Conservation (phyloP, 2,329 filamentous ascomycete species). For the Claviceps sp. region DNA sequence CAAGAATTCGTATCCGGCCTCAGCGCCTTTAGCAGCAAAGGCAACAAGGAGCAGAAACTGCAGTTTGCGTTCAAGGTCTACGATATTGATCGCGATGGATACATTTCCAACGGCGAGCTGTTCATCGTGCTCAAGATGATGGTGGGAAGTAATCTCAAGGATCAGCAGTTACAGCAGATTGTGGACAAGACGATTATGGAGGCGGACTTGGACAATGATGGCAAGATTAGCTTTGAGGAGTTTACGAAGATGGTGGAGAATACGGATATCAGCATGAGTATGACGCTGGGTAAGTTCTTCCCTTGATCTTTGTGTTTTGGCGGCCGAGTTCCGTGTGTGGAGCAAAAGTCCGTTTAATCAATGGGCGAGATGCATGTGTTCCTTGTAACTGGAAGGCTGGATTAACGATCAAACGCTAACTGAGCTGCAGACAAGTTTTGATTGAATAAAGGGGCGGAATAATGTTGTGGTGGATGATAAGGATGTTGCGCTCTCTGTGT, state of each 20-base stretch:
- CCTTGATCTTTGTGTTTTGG: neutral
- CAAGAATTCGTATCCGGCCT: conserved; percentile 96
- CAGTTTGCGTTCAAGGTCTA: conserved; percentile 98
- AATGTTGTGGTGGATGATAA: too few relatives aligned
- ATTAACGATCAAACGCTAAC: neutral
- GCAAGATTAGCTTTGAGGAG: conserved; percentile 98
- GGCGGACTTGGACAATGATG: conserved; percentile 87
- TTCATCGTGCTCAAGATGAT: conserved; percentile 99
- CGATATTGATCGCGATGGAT: conserved; percentile 97
- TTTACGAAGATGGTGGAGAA: conserved; percentile 98
- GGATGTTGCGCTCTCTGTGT: neutral
- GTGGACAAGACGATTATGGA: conserved; percentile 99
- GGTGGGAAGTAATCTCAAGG: conserved; percentile 98
- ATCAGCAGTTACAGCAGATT: conserved; percentile 97
- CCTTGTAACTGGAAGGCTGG: too few relatives aligned
- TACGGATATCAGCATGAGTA: conserved; percentile 66
- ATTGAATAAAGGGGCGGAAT: neutral
- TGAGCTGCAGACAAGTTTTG: neutral
- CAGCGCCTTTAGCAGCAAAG: conserved; percentile 91
- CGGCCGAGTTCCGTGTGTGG: neutral
- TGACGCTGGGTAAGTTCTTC: conserved; percentile 50
- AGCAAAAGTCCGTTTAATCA: too few relatives aligned
- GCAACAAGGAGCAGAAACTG: conserved; percentile 98
- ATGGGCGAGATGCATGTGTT: too few relatives aligned
- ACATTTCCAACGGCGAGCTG: conserved; percentile 95